phyloP scores from a whole-genome alignment of 1,284 basidiomycete genomes.

The Boletellus deceptivus region DNA sequence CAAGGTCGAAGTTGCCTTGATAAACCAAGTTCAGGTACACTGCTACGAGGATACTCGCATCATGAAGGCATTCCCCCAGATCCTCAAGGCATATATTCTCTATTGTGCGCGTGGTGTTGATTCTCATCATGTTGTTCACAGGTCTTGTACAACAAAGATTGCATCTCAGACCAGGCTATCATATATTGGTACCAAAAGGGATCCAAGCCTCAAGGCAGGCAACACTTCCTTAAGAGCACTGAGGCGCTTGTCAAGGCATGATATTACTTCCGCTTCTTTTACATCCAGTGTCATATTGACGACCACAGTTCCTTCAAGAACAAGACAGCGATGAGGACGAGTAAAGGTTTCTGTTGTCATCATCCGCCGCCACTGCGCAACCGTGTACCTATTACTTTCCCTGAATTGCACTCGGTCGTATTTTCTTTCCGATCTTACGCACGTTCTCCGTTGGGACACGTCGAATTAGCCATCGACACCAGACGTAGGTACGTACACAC shows the following conservation, averaged over 20 bases:
- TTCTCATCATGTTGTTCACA: constrained; percentile 29
- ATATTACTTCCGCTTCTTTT: constrained; percentile 8
- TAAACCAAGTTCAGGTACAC: constrained; percentile 92
- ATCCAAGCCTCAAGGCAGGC: constrained; percentile 89
- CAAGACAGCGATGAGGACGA: constrained; percentile 76
- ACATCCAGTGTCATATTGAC: constrained; percentile 16
- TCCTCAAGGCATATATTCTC: constrained; percentile 69
- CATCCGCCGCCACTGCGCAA: constrained; percentile 1
- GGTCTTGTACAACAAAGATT: constrained; percentile 94
- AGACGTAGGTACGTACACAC: constrained; percentile 6
- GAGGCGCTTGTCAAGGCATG: constrained; percentile 86
- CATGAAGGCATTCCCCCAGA: constrained; percentile 90
- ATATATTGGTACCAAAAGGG: constrained; percentile 98
- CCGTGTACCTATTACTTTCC: constrained; percentile 19
- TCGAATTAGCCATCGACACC: neutral
- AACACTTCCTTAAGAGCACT: constrained; percentile 90
- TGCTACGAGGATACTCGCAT: constrained; percentile 94
- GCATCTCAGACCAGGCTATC: constrained; percentile 92
- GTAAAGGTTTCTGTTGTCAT: constrained; percentile 15
- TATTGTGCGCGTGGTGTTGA: neutral
- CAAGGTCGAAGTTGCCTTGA: constrained; percentile 88
- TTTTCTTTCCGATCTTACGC: constrained; percentile 5
- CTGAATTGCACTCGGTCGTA: constrained; percentile 16
- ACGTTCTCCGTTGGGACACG: neutral
- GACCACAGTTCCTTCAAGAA: constrained; percentile 71